Evolutionary conservation across 441 rosid species (phyloP), one percentile per base, ranked within the genome.

Genomic region (Brassica balearica): DNA sequence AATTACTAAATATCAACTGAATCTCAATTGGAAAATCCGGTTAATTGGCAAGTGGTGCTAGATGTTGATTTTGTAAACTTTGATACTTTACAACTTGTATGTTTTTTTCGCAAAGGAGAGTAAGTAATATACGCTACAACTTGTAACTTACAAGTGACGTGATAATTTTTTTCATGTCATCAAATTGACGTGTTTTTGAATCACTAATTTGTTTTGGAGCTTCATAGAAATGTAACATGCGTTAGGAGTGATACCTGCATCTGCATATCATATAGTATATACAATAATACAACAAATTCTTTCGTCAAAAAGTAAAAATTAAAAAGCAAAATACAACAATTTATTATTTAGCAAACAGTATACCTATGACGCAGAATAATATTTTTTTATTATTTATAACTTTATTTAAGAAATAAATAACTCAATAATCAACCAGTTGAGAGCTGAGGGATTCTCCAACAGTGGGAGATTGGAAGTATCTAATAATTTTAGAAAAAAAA

Each of bases 171-270:
- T 55, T 1, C 9, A 22, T 62, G 62, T 78, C 81, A 78, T 66
- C 69, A 46, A 59, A 72, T 65, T 32, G 22, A 72, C 72, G 69
- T 78, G 77, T 66, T 77, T 71, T 68, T 58, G 29, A 20, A 25
- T 53, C 70, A 51, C 65, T 34, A 22, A 20, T 63, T 68, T 62
- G 22, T 36, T 61, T 68, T 15, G 3, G 3, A 53, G 23, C 8
- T 69, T 34, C 71, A 25, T 8, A 19, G 22, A 46, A 64, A 56
- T 9, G 48, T 41, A 41, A 41, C 81, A 78, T 72, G 81, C 73
- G 15, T 58, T 58, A 27, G 29, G 81, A 32, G 64, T 78, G 81
- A 58, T 27, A 55, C 59, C 17, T 76, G 69, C 68, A 29, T 20
- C 59, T 25, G 17, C n/a, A 17, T 29, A 29, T 73, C 0, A 25